These are phyloP conservation scores for Apiospora arundinis DNA, from an alignment of 2,329 filamentous ascomycete genomes.

Conservation along the genomic window DNA sequence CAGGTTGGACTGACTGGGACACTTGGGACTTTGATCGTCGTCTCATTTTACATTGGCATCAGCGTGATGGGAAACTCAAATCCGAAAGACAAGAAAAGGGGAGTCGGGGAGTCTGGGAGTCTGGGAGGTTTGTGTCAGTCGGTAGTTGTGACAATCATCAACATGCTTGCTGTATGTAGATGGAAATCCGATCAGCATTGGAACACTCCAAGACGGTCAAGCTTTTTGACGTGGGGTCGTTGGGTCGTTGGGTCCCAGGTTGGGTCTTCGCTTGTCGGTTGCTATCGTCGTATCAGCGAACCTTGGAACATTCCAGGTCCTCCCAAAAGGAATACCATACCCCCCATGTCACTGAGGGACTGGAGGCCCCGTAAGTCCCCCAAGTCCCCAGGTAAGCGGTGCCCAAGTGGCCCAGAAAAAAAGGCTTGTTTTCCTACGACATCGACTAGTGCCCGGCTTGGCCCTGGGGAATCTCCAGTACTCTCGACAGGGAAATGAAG, in stretches of 20 bases:
- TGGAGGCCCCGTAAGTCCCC: neutral
- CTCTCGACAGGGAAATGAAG: conserved; percentile 9
- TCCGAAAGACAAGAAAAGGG: neutral
- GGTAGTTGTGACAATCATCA: neutral
- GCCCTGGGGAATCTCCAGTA: conserved; percentile 2
- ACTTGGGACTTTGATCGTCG: neutral
- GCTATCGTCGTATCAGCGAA: neutral
- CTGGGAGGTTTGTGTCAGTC: neutral
- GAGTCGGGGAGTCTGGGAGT: too few species aligned
- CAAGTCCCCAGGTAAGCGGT: neutral
- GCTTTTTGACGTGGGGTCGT: conserved; percentile 2
- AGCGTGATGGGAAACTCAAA: neutral
- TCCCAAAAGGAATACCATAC: neutral
- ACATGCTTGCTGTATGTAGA: too few species aligned
- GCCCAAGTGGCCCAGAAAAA: neutral
- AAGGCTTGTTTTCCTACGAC: conserved; percentile 12
- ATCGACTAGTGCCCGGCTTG: conserved; percentile 1
- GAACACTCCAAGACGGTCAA: neutral
- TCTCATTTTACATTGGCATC: neutral
- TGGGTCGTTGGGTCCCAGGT: neutral
- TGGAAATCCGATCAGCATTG: too few species aligned
- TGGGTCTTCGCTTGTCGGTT: neutral
- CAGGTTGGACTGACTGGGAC: neutral
- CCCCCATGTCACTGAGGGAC: too few species aligned
- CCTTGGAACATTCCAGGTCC: neutral